Percentiles rank a stretch among this genome's conserved stretches.
Conservation (phyloP, 768 basidiomycete genomes). For the Leccinellum albellum region DNA sequence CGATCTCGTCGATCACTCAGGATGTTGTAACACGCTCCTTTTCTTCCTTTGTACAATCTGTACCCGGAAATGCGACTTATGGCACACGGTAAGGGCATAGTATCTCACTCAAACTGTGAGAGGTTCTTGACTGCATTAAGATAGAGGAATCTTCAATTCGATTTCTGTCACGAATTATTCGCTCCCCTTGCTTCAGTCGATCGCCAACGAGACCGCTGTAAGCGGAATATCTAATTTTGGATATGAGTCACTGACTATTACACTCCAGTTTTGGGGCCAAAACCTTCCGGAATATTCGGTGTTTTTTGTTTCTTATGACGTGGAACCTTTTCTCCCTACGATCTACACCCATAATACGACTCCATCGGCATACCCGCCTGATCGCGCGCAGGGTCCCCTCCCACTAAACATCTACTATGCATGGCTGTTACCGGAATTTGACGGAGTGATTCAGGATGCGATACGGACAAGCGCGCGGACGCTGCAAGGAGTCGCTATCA, state of each 20-base stretch:
- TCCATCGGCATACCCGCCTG: slow-evolving; percentile 45
- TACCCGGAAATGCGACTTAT: not conserved
- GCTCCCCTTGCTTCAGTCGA: slow-evolving; percentile 12
- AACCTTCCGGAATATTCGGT: not conserved
- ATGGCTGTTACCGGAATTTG: not conserved
- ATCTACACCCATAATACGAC: slow-evolving; percentile 36
- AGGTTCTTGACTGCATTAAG: not conserved
- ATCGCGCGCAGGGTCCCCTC: slow-evolving; percentile 32
- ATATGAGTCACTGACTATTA: not conserved
- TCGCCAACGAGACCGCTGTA: slow-evolving; percentile 16
- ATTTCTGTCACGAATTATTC: slow-evolving; percentile 6
- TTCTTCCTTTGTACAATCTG: slow-evolving; percentile 9
- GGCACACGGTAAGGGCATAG: slow-evolving; percentile 1
- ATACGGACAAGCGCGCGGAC: slow-evolving; percentile 34
- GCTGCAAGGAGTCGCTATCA: slow-evolving; percentile 37
- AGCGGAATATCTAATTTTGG: not conserved
- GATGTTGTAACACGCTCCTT: slow-evolving; percentile 14
- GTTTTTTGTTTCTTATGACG: slow-evolving; percentile 15
- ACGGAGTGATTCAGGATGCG: slow-evolving; percentile 32
- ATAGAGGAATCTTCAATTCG: slow-evolving; percentile 7
- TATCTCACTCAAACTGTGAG: not conserved
- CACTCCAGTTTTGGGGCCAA: slow-evolving; percentile 16
- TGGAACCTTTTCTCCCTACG: slow-evolving; percentile 51
- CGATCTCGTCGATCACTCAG: slow-evolving; percentile 7
- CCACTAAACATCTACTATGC: slow-evolving; percentile 45